phyloP scores from a whole-genome alignment of 306 rosid genomes.

The Ormosia emarginata region DNA sequence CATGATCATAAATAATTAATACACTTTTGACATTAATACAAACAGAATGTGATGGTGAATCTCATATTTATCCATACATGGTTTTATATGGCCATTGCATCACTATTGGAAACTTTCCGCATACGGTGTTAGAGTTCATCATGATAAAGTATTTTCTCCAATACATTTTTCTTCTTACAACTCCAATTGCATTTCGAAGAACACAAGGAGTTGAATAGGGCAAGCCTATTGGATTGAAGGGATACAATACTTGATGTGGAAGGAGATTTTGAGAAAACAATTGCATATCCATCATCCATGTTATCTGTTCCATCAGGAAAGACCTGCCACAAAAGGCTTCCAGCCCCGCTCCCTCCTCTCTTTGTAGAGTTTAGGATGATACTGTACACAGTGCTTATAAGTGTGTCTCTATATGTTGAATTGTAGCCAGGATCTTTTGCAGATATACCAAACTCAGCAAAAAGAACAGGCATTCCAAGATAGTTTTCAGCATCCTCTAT shows the following conservation, averaged over 20 bases:
- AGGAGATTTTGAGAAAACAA: conserved; percentile 62
- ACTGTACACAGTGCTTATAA: conserved; percentile 53
- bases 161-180: conserved; percentile 56
- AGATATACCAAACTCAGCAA: conserved; percentile 84
- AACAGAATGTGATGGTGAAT: not conserved
- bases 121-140: conserved; percentile 37
- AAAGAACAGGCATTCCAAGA: conserved; percentile 84
- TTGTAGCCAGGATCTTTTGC: conserved; percentile 81
- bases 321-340: conserved; percentile 84
- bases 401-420: conserved; percentile 54
- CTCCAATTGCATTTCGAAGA: conserved; percentile 75
- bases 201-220: conserved; percentile 60
- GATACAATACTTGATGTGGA: conserved; percentile 59
- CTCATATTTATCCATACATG: not conserved
- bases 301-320: conserved; percentile 82
- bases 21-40: conserved; percentile 5
- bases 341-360: conserved; percentile 88
- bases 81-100: conserved; percentile 5
- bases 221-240: conserved; percentile 60
- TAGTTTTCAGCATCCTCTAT: conserved; percentile 82
- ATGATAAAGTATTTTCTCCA: conserved; percentile 26
- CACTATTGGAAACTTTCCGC: not conserved
- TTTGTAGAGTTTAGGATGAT: conserved; percentile 55
- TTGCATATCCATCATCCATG: conserved; percentile 91
- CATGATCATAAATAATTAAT: not conserved